Evolutionary conservation across 345 rosid species (phyloP).

Genomic region (Brassica juncea): DNA sequence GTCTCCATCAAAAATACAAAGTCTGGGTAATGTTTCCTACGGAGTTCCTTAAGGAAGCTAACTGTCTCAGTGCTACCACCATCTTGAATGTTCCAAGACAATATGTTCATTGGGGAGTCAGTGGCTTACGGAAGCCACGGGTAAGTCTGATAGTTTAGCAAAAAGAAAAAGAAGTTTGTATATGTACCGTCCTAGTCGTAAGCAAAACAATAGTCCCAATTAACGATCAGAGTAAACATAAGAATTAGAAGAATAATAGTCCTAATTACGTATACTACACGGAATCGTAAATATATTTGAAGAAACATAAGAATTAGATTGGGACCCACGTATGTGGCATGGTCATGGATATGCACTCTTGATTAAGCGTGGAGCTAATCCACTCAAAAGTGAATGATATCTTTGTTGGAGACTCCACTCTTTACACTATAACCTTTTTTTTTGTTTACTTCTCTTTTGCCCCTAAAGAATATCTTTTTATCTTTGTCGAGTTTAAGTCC

Average conservation of each 20-base stretch:
- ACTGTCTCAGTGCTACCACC: too few species aligned
- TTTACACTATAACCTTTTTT: constrained; percentile 12
- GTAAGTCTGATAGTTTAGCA: too few species aligned
- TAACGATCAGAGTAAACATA: background rate
- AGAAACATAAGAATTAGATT: constrained; percentile 12
- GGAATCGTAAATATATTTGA: background rate
- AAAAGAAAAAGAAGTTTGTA: background rate
- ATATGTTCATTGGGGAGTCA: too few species aligned
- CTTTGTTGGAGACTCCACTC: constrained; percentile 46
- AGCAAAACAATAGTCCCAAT: constrained; percentile 7
- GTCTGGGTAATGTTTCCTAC: too few species aligned
- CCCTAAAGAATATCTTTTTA: background rate
- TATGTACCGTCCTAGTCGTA: background rate
- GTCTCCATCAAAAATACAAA: too few species aligned
- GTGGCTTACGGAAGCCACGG: too few species aligned
- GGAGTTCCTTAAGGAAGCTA: too few species aligned
- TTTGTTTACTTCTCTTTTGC: constrained; percentile 24
- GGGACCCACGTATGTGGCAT: constrained; percentile 32
- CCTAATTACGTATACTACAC: background rate
- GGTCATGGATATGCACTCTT: constrained; percentile 39
- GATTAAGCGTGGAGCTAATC: constrained; percentile 47
- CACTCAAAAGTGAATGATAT: constrained; percentile 43
- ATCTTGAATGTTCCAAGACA: too few species aligned
- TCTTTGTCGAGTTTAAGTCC: constrained; percentile 10
- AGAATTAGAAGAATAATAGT: background rate